Conservation (phyloP, 495 filamentous ascomycete genomes). For the Penicillium robsamsonii region DNA sequence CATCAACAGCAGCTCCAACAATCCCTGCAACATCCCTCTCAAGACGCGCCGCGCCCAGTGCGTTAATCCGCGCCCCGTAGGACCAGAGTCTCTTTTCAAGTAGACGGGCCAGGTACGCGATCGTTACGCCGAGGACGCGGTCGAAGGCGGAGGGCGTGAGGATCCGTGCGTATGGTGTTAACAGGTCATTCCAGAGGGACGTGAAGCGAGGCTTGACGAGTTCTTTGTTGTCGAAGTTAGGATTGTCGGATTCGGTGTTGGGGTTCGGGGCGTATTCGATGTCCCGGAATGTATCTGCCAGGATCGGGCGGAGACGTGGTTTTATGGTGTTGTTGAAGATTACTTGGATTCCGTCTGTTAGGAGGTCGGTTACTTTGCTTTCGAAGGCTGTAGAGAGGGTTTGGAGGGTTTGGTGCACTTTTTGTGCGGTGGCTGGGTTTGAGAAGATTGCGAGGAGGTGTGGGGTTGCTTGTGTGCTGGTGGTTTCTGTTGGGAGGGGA, state of each 20-base stretch:
- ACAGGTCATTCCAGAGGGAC: conserved; percentile 77
- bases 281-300: conserved; percentile 87
- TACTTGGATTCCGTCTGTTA: conserved; percentile 76
- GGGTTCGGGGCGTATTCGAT: conserved; percentile 67
- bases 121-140: conserved; percentile 67
- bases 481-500: conserved; percentile 18
- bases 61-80: conserved; percentile 75
- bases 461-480: conserved; percentile 17
- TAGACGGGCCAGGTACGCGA: conserved; percentile 67
- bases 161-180: conserved; percentile 78
- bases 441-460: conserved; percentile 69
- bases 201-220: conserved; percentile 74
- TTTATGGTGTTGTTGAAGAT: conserved; percentile 88
- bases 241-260: conserved; percentile 40
- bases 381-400: conserved; percentile 69
- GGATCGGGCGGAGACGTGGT: conserved; percentile 76
- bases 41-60: conserved; percentile 79
- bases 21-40: conserved; percentile 86
- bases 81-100: conserved; percentile 91
- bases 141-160: conserved; percentile 71
- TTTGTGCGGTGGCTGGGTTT: conserved; percentile 66
- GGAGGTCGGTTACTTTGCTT: conserved; percentile 73
- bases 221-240: conserved; percentile 42
- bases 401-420: conserved; percentile 64
- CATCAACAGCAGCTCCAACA: conserved; percentile 69